phyloP scores from a whole-genome alignment of 2,329 filamentous ascomycete species.

The Alternaria gaisen region DNA sequence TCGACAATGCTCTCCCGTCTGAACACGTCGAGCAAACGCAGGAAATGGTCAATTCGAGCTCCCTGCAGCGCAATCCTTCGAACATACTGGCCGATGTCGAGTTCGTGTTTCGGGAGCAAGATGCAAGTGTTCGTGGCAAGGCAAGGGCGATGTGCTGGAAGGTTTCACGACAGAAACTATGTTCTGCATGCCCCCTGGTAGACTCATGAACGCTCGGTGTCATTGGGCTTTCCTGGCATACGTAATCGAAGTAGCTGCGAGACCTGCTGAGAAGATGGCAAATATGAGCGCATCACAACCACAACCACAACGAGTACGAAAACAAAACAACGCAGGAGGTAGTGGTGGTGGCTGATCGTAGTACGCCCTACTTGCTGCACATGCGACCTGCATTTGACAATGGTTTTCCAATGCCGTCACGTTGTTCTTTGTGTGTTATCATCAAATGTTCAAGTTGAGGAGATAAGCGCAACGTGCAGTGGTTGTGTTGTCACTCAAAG shows the following conservation, averaged over 20 bases:
- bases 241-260: conserved; percentile 14
- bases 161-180: conserved; percentile 17
- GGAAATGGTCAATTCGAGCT: conserved; percentile 30
- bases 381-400: conserved; percentile 6
- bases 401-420: neutral
- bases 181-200: conserved; percentile 19
- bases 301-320: conserved; percentile 1
- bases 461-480: conserved; percentile 38
- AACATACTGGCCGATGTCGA: conserved; percentile 35
- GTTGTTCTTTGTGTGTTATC: neutral
- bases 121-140: conserved; percentile 24
- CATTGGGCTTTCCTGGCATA: conserved; percentile 13
- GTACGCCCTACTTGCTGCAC: conserved; percentile 13
- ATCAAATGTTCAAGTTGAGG: conserved; percentile 12
- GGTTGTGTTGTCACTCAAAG: conserved; percentile 14
- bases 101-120: conserved; percentile 37
- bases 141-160: conserved; percentile 21
- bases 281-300: neutral
- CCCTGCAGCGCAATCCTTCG: conserved; percentile 37
- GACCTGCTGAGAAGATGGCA: conserved; percentile 9
- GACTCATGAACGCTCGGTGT: conserved; percentile 13
- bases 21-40: conserved; percentile 28
- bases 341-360: conserved; percentile 27
- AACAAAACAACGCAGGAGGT: neutral
- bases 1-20: conserved; percentile 25